These are phyloP conservation scores for Apiotrichum gracile DNA, from an alignment of 1,284 basidiomycete species.

Conservation along the genomic window DNA sequence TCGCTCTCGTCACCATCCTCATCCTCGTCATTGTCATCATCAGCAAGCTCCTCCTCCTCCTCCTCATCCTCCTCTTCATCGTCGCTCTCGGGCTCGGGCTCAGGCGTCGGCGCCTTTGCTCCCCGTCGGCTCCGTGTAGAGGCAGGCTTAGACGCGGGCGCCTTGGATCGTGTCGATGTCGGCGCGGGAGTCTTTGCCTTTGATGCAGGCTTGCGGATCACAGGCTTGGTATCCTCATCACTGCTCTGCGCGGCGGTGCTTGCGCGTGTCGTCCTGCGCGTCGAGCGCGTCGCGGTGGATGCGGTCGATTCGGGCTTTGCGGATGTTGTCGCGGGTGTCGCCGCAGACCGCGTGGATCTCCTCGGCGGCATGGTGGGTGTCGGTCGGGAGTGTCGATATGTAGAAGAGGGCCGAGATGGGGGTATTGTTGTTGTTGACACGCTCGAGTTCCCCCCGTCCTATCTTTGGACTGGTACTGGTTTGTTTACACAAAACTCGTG, in stretches of 20 bases:
- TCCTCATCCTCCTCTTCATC: slow-evolving; percentile 19
- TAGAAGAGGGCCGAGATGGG: neutral
- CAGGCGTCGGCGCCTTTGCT: slow-evolving; percentile 5
- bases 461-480: neutral
- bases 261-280: neutral
- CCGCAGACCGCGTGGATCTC: slow-evolving; percentile 5
- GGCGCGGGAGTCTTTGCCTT: neutral
- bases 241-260: neutral
- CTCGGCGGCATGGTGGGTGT: slow-evolving; percentile 13
- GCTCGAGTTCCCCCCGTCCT: neutral
- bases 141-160: neutral
- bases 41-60: slow-evolving; percentile 15
- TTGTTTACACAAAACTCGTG: neutral
- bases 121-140: neutral
- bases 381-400: neutral
- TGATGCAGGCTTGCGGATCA: neutral
- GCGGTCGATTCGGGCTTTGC: neutral
- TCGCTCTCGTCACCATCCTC: slow-evolving; percentile 1
- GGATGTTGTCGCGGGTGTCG: neutral
- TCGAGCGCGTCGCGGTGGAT: neutral
- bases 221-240: neutral
- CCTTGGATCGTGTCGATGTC: neutral
- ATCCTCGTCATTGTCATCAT: slow-evolving; percentile 1
- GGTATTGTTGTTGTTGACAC: neutral
- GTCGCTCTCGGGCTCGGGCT: slow-evolving; percentile 9